Evolutionary conservation across 345 rosid genomes (phyloP).

Genomic region (Dipteronia sinensis): DNA sequence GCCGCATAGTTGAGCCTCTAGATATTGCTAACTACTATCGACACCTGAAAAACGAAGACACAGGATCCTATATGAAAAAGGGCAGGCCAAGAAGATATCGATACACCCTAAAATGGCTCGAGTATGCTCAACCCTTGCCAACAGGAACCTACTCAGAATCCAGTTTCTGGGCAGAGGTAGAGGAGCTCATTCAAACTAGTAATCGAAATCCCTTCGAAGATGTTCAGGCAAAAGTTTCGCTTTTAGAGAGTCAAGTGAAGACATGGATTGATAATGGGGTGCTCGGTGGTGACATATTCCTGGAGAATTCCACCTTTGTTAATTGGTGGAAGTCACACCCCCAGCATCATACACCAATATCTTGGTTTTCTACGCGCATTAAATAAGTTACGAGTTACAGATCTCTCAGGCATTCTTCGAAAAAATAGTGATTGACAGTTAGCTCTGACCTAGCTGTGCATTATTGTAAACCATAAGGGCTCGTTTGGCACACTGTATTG

Average conservation of each 20-base stretch:
- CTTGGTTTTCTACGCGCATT: constrained; percentile 10
- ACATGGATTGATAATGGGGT: constrained; percentile 30
- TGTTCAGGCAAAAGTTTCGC: constrained; percentile 18
- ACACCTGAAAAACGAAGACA: constrained; percentile 78
- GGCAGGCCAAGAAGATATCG: constrained; percentile 75
- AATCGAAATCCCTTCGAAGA: constrained; percentile 5
- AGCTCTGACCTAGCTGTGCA: neutral
- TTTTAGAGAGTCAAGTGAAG: constrained; percentile 22
- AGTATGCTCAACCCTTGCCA: constrained; percentile 36
- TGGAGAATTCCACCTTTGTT: constrained; percentile 50
- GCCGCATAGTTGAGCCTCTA: constrained; percentile 66
- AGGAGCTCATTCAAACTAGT: constrained; percentile 50
- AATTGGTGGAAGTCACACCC: constrained; percentile 51
- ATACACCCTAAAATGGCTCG: constrained; percentile 63
- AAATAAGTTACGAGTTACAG: neutral
- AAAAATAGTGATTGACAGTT: too few relatives aligned
- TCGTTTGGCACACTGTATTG: too few relatives aligned
- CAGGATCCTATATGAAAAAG: constrained; percentile 61
- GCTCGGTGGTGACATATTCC: constrained; percentile 41
- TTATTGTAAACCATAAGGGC: neutral
- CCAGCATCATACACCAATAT: constrained; percentile 16
- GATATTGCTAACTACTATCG: constrained; percentile 80
- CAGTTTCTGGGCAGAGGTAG: constrained; percentile 78
- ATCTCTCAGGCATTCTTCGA: neutral
- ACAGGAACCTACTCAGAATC: constrained; percentile 42